Conservation (phyloP, 805 yeast genomes). For the Isabelozyma heimii region DNA sequence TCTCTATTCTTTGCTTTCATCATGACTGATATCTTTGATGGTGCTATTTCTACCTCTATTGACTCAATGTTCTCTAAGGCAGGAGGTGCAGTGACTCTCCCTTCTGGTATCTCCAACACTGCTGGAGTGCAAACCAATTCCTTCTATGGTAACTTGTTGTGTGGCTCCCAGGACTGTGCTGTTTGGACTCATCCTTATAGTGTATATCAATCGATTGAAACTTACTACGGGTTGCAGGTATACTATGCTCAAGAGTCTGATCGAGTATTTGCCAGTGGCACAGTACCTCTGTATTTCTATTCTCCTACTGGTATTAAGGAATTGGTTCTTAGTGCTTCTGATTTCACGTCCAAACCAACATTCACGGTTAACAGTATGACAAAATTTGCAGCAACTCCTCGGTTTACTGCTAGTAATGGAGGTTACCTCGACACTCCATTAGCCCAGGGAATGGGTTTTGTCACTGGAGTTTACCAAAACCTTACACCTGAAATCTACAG, state of each 20-base stretch:
- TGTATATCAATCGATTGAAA: constrained; percentile 6
- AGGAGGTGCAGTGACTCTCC: constrained; percentile 11
- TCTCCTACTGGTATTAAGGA: constrained; percentile 13
- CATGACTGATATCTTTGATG: constrained; percentile 7
- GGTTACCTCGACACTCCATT: constrained; percentile 35
- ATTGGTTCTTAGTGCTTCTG: constrained; percentile 5
- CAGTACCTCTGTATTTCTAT: constrained; percentile 11
- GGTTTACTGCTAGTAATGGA: constrained; percentile 3
- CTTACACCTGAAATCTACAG: constrained; percentile 6
- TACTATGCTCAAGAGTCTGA: constrained; percentile 12
- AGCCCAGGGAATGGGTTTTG: constrained; percentile 75
- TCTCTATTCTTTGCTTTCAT: neutral
- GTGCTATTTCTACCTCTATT: constrained; percentile 13
- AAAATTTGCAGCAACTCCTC: constrained; percentile 12
- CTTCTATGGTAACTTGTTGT: constrained; percentile 12
- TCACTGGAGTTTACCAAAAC: constrained; percentile 58
- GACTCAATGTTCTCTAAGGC: constrained; percentile 8
- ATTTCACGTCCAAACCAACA: neutral
- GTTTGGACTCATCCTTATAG: constrained; percentile 15
- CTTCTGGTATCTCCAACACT: constrained; percentile 6
- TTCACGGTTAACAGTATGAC: constrained; percentile 5
- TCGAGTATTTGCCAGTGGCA: constrained; percentile 9
- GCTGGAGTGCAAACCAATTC: constrained; percentile 13
- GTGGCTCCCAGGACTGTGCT: constrained; percentile 8
- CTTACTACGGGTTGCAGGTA: constrained; percentile 5